Conservation (phyloP, 345 rosid species). For the Brassica cretica region DNA sequence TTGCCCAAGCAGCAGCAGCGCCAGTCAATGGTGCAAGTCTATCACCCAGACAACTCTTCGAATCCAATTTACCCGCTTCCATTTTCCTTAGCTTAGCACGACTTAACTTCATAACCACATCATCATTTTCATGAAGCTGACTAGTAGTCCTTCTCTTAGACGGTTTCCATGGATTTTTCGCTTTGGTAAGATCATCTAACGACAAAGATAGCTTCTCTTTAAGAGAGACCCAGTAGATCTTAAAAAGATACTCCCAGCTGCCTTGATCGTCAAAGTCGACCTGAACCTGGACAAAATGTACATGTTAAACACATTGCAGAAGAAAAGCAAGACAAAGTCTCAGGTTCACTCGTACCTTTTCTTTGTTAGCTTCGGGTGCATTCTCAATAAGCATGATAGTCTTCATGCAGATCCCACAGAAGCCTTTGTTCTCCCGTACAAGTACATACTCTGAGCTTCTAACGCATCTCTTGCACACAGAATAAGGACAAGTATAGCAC, state of each 20-base stretch:
- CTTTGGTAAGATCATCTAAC: slow-evolving; percentile 63
- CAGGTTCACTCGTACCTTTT: slow-evolving; percentile 23
- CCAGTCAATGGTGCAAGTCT: slow-evolving; percentile 33
- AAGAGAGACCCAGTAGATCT: slow-evolving; percentile 78
- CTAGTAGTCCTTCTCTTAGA: slow-evolving; percentile 39
- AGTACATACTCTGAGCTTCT: slow-evolving; percentile 80
- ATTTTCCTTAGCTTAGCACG: slow-evolving; percentile 57
- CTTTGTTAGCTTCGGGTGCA: slow-evolving; percentile 36
- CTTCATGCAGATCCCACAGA: slow-evolving; percentile 78
- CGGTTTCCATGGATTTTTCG: slow-evolving; percentile 77
- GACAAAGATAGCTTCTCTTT: slow-evolving; percentile 72
- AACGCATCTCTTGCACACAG: slow-evolving; percentile 86
- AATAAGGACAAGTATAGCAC: slow-evolving; percentile 98
- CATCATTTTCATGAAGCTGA: slow-evolving; percentile 46
- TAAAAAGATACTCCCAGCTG: slow-evolving; percentile 99
- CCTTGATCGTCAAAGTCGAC: slow-evolving; percentile 94
- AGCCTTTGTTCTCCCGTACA: slow-evolving; percentile 78
- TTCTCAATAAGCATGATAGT: no score
- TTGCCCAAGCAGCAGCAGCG: slow-evolving; percentile 59
- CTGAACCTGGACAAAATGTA: slow-evolving; percentile 52
- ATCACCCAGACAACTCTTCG: slow-evolving; percentile 10
- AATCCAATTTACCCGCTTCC: slow-evolving; percentile 35
- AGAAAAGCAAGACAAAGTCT: no score
- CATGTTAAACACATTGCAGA: background rate
- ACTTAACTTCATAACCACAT: slow-evolving; percentile 44